Evolutionary conservation across 1,139 yeast genomes (phyloP), one percentile per base, ranked within the genome.

Genomic region (Kazachstania sp.): DNA sequence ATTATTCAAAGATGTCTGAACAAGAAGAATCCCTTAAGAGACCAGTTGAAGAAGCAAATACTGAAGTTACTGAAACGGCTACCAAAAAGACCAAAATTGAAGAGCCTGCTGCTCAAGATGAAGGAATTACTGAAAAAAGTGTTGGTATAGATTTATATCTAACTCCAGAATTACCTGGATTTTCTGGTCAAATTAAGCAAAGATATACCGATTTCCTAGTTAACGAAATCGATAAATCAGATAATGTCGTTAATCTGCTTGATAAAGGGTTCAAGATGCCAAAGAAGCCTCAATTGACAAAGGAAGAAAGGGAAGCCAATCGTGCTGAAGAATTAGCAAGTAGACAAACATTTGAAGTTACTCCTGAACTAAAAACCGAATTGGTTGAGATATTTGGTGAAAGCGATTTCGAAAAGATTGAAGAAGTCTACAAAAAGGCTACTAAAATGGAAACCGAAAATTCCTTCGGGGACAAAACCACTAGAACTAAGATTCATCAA

Each of bases 121-220:
- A 49, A 29, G 61, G 68, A 11, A 56, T 67, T 30, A 59, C 57
- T 39, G 97, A 86, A 64, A 46, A 57, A 6, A 94, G 86, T 65
- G 98, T 90, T 9, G 97, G 97, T 6, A 90, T 92, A 53, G 79
- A 87, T 1, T 77, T 78, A 48, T 88, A 71, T 58, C 68, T 87
- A 37, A 79, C 81, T 43, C 61, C 72, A 4, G 71, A 69, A 13
- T 64, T 72, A 9, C 68, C 74, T 3, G 95, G 96, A 2, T 87
- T 92, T 54, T 66, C 66, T 26, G 98, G 97, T 2, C 74, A 77
- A 13, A 73, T 92, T 56, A 92, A 92, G 65, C 95, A 86, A 59
- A 73, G 96, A 53, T 88, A 88, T 67, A 82, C 95, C n/a, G 98
- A 92, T 64, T 94, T 94, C 63, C 74, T 87, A 62, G 98, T 92